These are phyloP conservation scores for Globisporangium cylindrosporum DNA, from an alignment of 352 stramenopile species.

Conservation along the genomic window DNA sequence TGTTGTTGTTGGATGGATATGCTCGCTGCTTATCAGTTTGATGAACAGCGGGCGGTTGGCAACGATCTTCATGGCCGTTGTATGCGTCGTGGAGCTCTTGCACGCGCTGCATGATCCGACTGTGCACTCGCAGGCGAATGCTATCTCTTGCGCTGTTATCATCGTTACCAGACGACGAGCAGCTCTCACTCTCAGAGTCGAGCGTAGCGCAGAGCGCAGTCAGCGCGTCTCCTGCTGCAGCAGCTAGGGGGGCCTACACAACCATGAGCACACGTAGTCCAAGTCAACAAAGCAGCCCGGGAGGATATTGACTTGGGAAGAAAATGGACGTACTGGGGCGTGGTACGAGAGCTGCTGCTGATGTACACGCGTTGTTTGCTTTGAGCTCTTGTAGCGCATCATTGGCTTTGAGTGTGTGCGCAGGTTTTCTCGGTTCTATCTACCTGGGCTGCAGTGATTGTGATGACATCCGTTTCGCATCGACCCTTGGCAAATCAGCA, in stretches of 20 bases:
- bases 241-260: neutral
- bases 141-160: neutral
- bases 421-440: neutral
- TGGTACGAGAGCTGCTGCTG: neutral
- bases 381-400: neutral
- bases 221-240: neutral
- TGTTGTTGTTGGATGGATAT: neutral
- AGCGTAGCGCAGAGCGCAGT: neutral
- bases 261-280: neutral
- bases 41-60: no score
- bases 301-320: neutral
- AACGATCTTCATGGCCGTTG: neutral
- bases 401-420: neutral
- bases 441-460: neutral
- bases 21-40: neutral
- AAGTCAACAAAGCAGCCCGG: neutral
- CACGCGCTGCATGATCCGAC: constrained; percentile 11
- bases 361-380: neutral
- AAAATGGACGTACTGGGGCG: neutral
- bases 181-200: neutral
- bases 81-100: constrained; percentile 7
- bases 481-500: no score
- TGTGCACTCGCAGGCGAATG: constrained; percentile 4
- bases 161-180: neutral
- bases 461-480: no score